phyloP scores from a whole-genome alignment of 139 green algal species.

The Asterochloris sp. region DNA sequence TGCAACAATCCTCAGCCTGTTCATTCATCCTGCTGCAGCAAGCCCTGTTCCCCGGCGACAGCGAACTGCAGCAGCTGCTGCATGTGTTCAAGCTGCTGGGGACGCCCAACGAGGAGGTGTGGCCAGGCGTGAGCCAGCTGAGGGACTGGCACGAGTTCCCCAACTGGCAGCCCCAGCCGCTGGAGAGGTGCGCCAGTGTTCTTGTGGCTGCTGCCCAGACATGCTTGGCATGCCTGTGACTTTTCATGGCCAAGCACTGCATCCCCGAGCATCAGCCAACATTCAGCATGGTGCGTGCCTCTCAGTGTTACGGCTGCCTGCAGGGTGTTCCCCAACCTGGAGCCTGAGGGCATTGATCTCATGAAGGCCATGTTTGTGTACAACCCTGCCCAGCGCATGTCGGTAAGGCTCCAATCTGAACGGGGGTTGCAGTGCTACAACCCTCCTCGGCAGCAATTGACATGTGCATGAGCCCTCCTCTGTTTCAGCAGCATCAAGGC shows the following conservation, averaged over 20 bases:
- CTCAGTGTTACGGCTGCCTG: neutral
- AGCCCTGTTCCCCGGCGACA: constrained; percentile 83
- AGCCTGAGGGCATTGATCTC: constrained; percentile 74
- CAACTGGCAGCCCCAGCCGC: constrained; percentile 53
- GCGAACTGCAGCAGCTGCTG: constrained; percentile 85
- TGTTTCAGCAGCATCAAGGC: too few relatives aligned
- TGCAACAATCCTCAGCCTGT: too few relatives aligned
- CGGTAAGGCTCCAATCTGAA: constrained; percentile 31
- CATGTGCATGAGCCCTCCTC: too few relatives aligned
- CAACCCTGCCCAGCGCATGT: constrained; percentile 67
- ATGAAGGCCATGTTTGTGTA: constrained; percentile 73
- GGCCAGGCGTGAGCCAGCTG: constrained; percentile 74
- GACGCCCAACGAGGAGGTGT: constrained; percentile 73
- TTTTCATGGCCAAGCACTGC: neutral
- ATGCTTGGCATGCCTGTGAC: neutral
- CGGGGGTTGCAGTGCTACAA: neutral
- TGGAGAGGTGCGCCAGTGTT: constrained; percentile 17
- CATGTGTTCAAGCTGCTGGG: constrained; percentile 89
- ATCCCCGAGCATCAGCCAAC: neutral
- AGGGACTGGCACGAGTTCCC: constrained; percentile 89
- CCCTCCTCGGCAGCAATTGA: too few relatives aligned
- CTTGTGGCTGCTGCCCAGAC: neutral
- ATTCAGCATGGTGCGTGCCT: neutral
- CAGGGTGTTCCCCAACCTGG: constrained; percentile 72
- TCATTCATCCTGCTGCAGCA: constrained; percentile 32